Evolutionary conservation across 2,329 filamentous ascomycete species (phyloP), one percentile per base, ranked within the genome.

Genomic region (Verticillium nonalfalfae): DNA sequence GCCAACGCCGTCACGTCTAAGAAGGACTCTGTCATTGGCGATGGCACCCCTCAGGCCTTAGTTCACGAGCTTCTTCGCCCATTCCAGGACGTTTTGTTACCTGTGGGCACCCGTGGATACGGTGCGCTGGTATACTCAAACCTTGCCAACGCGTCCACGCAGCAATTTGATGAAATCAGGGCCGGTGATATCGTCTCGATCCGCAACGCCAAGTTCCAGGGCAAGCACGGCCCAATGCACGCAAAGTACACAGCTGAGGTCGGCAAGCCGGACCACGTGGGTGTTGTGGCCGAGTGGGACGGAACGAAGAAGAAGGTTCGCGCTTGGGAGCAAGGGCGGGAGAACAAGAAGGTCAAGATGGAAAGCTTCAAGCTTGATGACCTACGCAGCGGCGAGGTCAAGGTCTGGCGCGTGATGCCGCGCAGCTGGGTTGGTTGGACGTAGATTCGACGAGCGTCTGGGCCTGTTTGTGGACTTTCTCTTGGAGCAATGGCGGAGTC

Each of bases 291-390:
- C 10, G 95, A 99, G 74, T 99, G 95, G 95, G 95, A 99, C 74
- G 95, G 95, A 3, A 96, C 92, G 50, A 97, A 97, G 85, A 97
- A 97, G 83, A 97, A 98, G 82, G 89, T 99, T 33, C 81, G 93
- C 34, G 93, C 89, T 1, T 98, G 92, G 91, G 95, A 98, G 75
- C 95, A 99, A 73, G 94, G 94, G 0, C 81, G 94, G 14, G 94
- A 98, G 79, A 93, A 87, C 73, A 94, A 90, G 75, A 98, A 97
- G 80, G 89, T 96, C 60, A 95, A 96, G 79, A 79, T 91, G 64
- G 94, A 98, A 80, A 96, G 93, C 76, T 98, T 94, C 78, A 91
- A 93, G 78, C 83, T 99, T 64, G 93, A 93, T 55, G 95, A 99
- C 77, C 72, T 99, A 73, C 85, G 91, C 72, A 94, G 90, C 74